Evolutionary conservation across 768 basidiomycete genomes (phyloP).

Genomic region (Hydnomerulius pinastri): DNA sequence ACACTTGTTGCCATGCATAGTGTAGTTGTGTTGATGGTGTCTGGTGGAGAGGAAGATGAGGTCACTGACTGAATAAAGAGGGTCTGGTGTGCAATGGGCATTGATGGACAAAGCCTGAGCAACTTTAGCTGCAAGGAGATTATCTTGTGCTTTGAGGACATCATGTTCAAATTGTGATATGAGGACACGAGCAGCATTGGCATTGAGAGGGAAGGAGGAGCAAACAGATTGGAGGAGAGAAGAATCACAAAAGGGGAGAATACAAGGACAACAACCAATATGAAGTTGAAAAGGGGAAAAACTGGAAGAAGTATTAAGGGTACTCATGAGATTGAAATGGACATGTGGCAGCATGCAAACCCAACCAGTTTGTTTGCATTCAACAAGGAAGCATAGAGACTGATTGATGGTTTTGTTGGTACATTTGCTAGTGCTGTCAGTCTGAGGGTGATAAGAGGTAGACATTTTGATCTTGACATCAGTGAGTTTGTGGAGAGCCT

Average conservation of each 20-base stretch:
- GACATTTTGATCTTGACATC: constrained; percentile 35
- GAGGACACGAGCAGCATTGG: constrained; percentile 19
- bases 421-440: constrained; percentile 35
- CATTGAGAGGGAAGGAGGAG: constrained; percentile 8
- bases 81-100: neutral
- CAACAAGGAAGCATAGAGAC: constrained; percentile 20
- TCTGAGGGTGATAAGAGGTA: constrained; percentile 39
- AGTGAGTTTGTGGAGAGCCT: constrained; percentile 11
- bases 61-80: constrained; percentile 4
- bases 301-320: constrained; percentile 29
- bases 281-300: constrained; percentile 33
- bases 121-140: constrained; percentile 31
- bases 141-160: constrained; percentile 39
- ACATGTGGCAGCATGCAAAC: constrained; percentile 23
- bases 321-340: constrained; percentile 36
- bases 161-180: too few species aligned
- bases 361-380: constrained; percentile 33
- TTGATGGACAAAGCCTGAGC: constrained; percentile 20
- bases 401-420: constrained; percentile 37
- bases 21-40: constrained; percentile 3
- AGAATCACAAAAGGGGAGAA: constrained; percentile 24
- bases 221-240: neutral
- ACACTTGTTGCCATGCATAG: too few species aligned
- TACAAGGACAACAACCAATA: constrained; percentile 19
- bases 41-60: constrained; percentile 13